Evolutionary conservation across 2,329 filamentous ascomycete genomes (phyloP).

Genomic region (Calonectria pseudoturangicola): DNA sequence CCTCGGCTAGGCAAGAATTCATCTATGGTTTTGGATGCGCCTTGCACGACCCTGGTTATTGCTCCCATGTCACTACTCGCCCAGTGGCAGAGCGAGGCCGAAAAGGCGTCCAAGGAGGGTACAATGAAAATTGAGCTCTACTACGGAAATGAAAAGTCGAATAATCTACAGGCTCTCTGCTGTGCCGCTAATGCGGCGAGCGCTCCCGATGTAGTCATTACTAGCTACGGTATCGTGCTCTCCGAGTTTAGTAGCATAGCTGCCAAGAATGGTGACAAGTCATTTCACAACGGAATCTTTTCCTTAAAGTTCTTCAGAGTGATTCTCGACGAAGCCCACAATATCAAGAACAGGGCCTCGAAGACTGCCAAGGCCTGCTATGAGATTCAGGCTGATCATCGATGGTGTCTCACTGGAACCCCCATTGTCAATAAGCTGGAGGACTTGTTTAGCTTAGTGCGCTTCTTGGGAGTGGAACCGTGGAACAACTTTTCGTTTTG

Average conservation of each 20-base stretch:
- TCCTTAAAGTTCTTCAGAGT: constrained; percentile 95
- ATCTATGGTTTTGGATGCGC: constrained; percentile 78
- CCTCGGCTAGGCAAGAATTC: constrained; percentile 76
- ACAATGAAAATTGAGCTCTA: constrained; percentile 91
- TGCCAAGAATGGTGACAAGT: constrained; percentile 78
- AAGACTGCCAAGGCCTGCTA: constrained; percentile 98
- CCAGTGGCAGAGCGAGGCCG: constrained; percentile 97
- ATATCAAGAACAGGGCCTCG: constrained; percentile 91
- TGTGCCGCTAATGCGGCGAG: constrained; percentile 81
- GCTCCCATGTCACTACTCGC: constrained; percentile 97
- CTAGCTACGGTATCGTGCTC: constrained; percentile 92
- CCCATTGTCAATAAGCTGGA: constrained; percentile 97
- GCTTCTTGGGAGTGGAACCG: constrained; percentile 94
- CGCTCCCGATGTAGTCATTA: constrained; percentile 94
- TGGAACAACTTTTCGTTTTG: constrained; percentile 99
- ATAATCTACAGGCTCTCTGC: constrained; percentile 87
- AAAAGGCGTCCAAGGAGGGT: constrained; percentile 90
- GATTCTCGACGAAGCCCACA: constrained; percentile 96
- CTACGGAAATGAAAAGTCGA: constrained; percentile 90
- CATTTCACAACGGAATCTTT: constrained; percentile 84
- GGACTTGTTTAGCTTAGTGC: constrained; percentile 93
- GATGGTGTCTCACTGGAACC: constrained; percentile 96
- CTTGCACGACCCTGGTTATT: constrained; percentile 94
- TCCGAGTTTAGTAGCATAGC: constrained; percentile 88
- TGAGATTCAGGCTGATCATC: constrained; percentile 87